A percentile compares a stretch with the other conserved stretches of the same genome.
Conservation (phyloP, 1,284 basidiomycete genomes). For the Microbotryomycetes sp. region DNA sequence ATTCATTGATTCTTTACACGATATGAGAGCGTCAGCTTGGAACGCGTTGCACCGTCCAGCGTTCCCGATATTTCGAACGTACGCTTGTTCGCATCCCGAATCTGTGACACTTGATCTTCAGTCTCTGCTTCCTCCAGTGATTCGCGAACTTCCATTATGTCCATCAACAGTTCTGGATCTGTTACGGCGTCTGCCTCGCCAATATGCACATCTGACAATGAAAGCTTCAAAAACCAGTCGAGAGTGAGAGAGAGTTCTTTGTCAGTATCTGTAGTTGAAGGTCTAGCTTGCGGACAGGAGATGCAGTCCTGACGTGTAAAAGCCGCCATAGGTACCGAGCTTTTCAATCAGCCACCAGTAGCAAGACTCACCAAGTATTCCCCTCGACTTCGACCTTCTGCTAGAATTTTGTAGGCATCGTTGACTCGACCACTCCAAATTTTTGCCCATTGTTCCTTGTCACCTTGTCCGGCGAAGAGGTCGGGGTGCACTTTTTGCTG, state of each 20-base stretch:
- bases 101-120: constrained; percentile 50
- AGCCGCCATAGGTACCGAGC: too few species aligned
- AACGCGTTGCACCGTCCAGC: background rate
- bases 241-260: too few species aligned
- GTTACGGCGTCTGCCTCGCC: constrained; percentile 69
- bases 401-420: constrained; percentile 55
- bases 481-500: constrained; percentile 76
- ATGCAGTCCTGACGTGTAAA: too few species aligned
- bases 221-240: too few species aligned
- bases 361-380: constrained; percentile 26
- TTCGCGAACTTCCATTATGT: constrained; percentile 77
- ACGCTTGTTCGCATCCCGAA: constrained; percentile 60
- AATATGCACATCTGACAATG: constrained; percentile 55
- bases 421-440: constrained; percentile 64
- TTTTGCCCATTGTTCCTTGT: constrained; percentile 54
- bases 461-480: constrained; percentile 59
- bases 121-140: constrained; percentile 60
- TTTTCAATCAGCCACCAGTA: too few species aligned
- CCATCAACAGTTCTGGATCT: constrained; percentile 64
- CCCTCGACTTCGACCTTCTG: constrained; percentile 13
- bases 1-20: constrained; percentile 43
- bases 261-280: too few species aligned
- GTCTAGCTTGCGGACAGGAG: background rate
- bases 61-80: constrained; percentile 37
- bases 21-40: background rate